A percentile compares a stretch with the other conserved stretches of the same genome.
Conservation (phyloP, 2,329 filamentous ascomycete species). For the Aureobasidium sp. region DNA sequence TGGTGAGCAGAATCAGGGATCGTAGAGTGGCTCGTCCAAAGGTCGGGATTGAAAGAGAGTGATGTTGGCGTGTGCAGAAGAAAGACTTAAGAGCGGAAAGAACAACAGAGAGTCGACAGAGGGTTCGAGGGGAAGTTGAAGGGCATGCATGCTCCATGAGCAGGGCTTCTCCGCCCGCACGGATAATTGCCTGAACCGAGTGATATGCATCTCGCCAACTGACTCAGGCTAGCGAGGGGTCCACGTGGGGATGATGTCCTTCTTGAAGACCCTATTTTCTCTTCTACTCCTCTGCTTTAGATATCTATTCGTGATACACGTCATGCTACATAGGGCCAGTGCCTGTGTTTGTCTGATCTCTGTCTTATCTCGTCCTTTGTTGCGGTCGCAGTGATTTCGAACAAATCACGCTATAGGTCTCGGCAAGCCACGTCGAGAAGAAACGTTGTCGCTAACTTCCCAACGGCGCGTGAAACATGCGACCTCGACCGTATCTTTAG, state of each 20-base stretch:
- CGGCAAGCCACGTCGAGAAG: constrained; percentile 5
- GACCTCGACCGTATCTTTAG: not conserved
- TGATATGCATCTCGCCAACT: not conserved
- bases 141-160: not conserved
- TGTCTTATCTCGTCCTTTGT: not conserved
- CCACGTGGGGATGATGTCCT: not conserved
- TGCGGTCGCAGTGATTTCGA: not conserved
- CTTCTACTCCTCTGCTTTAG: not conserved
- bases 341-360: not conserved
- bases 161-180: not conserved
- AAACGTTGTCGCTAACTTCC: not conserved
- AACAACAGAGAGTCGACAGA: not conserved
- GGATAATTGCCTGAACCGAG: not conserved
- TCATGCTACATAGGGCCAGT: not conserved
- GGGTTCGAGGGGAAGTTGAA: not conserved
- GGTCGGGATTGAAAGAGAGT: not conserved
- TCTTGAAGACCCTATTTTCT: not conserved
- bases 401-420: not conserved
- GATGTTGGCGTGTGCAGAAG: not conserved
- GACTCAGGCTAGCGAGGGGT: not conserved
- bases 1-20: not conserved
- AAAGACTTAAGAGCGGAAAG: not conserved
- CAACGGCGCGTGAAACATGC: constrained; percentile 10
- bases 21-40: not conserved
- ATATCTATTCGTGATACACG: not conserved